phyloP scores from a whole-genome alignment of 192 early-diverging fungal genomes.

The Phycomyces nitens region DNA sequence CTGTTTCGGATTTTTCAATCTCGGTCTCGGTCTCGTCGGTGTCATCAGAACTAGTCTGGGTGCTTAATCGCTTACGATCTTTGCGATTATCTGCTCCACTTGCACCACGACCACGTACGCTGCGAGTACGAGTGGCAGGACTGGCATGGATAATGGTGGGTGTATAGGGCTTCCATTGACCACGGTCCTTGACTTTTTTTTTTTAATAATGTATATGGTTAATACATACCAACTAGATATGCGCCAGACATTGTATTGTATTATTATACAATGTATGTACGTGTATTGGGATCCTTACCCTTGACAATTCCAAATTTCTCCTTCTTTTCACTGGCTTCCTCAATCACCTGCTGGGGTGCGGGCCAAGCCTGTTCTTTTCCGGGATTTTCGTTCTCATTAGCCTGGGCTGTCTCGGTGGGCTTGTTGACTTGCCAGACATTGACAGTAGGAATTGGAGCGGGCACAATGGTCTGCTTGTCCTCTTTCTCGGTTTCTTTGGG shows the following conservation, averaged over 20 bases:
- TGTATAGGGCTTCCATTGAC: constrained; percentile 50
- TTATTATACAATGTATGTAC: no score
- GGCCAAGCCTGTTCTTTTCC: constrained; percentile 27
- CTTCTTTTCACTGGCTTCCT: constrained; percentile 17
- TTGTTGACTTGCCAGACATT: constrained; percentile 34
- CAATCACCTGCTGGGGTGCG: constrained; percentile 26
- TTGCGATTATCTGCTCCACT: constrained; percentile 19
- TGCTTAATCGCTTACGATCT: constrained; percentile 11
- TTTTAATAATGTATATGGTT: not conserved
- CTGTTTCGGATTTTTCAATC: constrained; percentile 3
- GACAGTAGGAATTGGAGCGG: constrained; percentile 34
- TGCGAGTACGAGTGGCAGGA: constrained; percentile 31
- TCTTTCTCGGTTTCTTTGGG: constrained; percentile 3
- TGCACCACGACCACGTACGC: constrained; percentile 13
- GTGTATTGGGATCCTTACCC: no score
- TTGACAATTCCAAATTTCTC: not conserved
- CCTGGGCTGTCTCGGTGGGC: constrained; percentile 9
- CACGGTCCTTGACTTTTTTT: constrained; percentile 35
- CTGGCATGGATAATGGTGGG: constrained; percentile 53
- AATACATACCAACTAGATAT: not conserved
- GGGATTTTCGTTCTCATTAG: not conserved
- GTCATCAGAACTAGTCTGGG: constrained; percentile 6
- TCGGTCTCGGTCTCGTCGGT: constrained; percentile 3
- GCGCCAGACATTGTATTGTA: no score
- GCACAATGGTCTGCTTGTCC: constrained; percentile 13